A percentile compares a stretch with the other conserved stretches of the same genome.
These are phyloP conservation scores for Suaeda aralocaspica DNA, from an alignment of 148 eudicot species.

Conservation along the genomic window DNA sequence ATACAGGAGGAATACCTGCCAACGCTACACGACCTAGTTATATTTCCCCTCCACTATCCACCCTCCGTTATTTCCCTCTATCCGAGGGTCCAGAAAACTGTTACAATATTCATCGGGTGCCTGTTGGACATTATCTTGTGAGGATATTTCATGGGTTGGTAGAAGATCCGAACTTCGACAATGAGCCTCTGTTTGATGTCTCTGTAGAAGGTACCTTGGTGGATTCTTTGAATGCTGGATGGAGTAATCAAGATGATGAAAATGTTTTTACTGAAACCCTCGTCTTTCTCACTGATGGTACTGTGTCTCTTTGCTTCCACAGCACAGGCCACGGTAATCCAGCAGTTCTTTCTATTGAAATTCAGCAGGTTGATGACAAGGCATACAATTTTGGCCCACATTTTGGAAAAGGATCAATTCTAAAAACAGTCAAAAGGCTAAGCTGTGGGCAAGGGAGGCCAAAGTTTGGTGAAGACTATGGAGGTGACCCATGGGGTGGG, in stretches of 20 bases:
- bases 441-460: slow-evolving; percentile 60
- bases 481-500: slow-evolving; percentile 89
- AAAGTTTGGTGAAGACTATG: slow-evolving; percentile 73
- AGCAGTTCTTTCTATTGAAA: slow-evolving; percentile 76
- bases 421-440: slow-evolving; percentile 61
- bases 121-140: slow-evolving; percentile 70
- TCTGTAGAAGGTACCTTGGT: slow-evolving; percentile 80
- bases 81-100: slow-evolving; percentile 94
- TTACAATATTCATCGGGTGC: slow-evolving; percentile 65
- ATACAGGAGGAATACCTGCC: slow-evolving; percentile 80
- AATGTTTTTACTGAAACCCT: slow-evolving; percentile 75
- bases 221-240: slow-evolving; percentile 69
- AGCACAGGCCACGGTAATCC: slow-evolving; percentile 99
- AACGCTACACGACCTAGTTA: slow-evolving; percentile 82
- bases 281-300: slow-evolving; percentile 58
- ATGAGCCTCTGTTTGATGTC: slow-evolving; percentile 85
- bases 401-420: slow-evolving; percentile 66
- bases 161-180: slow-evolving; percentile 71
- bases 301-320: slow-evolving; percentile 84
- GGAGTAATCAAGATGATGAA: slow-evolving; percentile 81
- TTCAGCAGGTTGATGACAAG: slow-evolving; percentile 71
- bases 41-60: slow-evolving; percentile 64
- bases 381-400: slow-evolving; percentile 69
- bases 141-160: slow-evolving; percentile 76
- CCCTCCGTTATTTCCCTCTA: slow-evolving; percentile 82